phyloP scores from a whole-genome alignment of 257 asterid genomes.

The Prunella vulgaris region DNA sequence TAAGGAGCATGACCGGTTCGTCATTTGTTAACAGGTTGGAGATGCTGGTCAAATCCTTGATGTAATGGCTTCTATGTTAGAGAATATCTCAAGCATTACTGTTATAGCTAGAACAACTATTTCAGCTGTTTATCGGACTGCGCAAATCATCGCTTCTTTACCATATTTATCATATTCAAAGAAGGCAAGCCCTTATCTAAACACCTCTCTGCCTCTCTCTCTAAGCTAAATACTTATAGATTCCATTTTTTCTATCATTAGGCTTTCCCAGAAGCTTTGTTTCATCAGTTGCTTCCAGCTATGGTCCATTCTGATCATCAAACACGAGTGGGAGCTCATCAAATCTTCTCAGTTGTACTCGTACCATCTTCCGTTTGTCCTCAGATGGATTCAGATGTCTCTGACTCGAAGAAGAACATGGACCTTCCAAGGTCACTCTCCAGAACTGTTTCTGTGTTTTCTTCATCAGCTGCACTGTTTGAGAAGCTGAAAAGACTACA shows the following conservation, averaged over 20 bases:
- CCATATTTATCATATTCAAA: slow-evolving; percentile 39
- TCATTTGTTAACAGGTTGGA: slow-evolving; percentile 56
- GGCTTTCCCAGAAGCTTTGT: slow-evolving; percentile 96
- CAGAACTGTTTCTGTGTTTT: slow-evolving; percentile 88
- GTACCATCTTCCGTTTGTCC: slow-evolving; percentile 91
- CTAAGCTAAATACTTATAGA: background rate
- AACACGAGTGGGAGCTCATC: slow-evolving; percentile 91
- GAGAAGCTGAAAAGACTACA: slow-evolving; percentile 64
- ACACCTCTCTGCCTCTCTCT: slow-evolving; percentile 3
- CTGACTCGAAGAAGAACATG: slow-evolving; percentile 34
- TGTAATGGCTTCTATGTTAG: slow-evolving; percentile 84
- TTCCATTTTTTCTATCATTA: slow-evolving; percentile 18
- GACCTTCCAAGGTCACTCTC: slow-evolving; percentile 81
- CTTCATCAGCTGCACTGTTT: slow-evolving; percentile 93
- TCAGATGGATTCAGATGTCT: slow-evolving; percentile 29
- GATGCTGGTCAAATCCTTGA: slow-evolving; percentile 91
- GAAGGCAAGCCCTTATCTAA: slow-evolving; percentile 24
- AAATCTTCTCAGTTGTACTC: slow-evolving; percentile 85
- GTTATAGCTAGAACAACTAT: slow-evolving; percentile 80
- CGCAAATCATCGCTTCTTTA: slow-evolving; percentile 75
- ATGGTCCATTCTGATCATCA: slow-evolving; percentile 95
- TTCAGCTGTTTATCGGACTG: slow-evolving; percentile 71
- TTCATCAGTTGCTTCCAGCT: slow-evolving; percentile 92
- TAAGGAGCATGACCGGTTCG: background rate
- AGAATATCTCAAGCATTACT: slow-evolving; percentile 74